Evolutionary conservation across 345 rosid genomes (phyloP).

Genomic region (Eutrema heterophyllum): DNA sequence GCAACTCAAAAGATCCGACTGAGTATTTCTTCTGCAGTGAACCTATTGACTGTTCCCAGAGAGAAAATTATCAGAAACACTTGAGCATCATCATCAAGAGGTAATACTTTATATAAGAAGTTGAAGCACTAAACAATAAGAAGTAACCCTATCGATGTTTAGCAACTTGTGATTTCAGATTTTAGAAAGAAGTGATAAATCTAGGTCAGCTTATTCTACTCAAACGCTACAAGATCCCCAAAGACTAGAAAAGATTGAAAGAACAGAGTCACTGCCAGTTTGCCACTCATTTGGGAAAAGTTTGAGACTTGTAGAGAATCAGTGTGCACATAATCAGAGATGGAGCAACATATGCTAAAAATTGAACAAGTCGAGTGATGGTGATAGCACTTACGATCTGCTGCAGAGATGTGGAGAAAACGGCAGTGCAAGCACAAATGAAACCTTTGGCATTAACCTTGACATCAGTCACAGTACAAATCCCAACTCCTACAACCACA

Average conservation of each 20-base stretch:
- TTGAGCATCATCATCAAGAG: slow-evolving; percentile 7
- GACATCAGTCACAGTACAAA: slow-evolving; percentile 95
- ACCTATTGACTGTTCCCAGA: slow-evolving; percentile 67
- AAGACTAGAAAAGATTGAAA: neutral
- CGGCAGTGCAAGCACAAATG: slow-evolving; percentile 74
- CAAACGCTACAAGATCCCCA: neutral
- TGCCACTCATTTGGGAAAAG: neutral
- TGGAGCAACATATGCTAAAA: neutral
- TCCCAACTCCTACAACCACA: slow-evolving; percentile 89
- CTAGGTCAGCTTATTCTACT: neutral
- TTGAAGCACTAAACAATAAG: neutral
- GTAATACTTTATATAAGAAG: neutral
- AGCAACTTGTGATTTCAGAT: neutral
- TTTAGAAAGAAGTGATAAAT: neutral
- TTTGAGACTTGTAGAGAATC: neutral
- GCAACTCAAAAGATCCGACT: slow-evolving; percentile 85
- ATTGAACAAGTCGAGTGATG: neutral
- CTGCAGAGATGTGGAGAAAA: slow-evolving; percentile 79
- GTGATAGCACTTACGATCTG: slow-evolving; percentile 70
- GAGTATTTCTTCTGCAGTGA: slow-evolving; percentile 90
- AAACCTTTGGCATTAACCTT: slow-evolving; percentile 93
- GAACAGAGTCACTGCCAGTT: neutral
- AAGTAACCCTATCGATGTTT: neutral
- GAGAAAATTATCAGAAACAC: slow-evolving; percentile 7
- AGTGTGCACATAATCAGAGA: neutral